Base-by-base conservation (phyloP, 2,329 filamentous ascomycete genomes). In the Penicillium corylophilum region DNA sequence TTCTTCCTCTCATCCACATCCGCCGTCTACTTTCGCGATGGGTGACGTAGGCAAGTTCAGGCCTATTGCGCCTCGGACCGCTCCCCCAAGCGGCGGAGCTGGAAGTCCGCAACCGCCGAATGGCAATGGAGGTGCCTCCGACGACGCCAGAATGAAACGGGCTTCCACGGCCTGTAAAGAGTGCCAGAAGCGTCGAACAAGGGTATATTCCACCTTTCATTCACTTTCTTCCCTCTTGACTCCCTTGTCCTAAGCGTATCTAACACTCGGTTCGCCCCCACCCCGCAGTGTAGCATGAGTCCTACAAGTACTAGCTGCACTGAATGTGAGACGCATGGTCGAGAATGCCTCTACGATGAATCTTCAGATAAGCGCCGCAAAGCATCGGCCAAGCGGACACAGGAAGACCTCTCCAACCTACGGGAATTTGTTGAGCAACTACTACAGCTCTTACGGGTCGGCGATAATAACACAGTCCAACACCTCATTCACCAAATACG, bases 91-190 rank as follows among this genome's bases (percentile, higher is more conserved):
- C 8, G 56, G 48, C 23, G 53, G 40, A 28, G 46, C 33, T 18
- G 52, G 52, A 41, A 57, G 64, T 18, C 46, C 50, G 26, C 57
- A 48, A 35, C 40, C 60, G 10, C 55, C 53, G 33, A 59, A 54
- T 13, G 46, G 35, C 31, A 46, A 33, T 23, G 51, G 43, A 23
- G 46, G 54, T 36, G 51, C 48, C 20, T 46, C 60, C 28, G 70
- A 72, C 18, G 69, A 72, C 20, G 54, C 50, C 42, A 66, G 66
- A 44, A 64, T 66, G 41, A 71, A 66, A 50, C 61, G 70, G 45
- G 70, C 68, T 12, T 72, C 70, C 7, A 69, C 66, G 15, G 70
- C 70, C 28, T 73, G 70, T 54, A 61, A 57, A 29, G 69, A 72
- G 55, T 73, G 70, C 56, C 67, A 73, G 54, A 64, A 59, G 48